Evolutionary conservation across 169 alveolate genomes (phyloP), one percentile per base, ranked within the genome.

Genomic region (Cryptosporidium xiaoi): DNA sequence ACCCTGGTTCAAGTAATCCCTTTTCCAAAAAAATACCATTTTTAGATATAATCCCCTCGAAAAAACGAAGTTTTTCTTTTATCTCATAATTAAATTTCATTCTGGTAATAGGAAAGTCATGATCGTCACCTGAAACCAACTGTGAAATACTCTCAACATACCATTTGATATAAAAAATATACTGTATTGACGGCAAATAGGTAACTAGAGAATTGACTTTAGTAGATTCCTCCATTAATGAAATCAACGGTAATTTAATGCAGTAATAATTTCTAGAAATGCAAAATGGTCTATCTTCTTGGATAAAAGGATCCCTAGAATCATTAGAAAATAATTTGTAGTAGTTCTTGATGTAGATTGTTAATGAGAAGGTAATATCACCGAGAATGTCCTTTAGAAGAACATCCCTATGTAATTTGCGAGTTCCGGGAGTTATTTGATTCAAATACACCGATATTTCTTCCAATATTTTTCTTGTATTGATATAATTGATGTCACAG

Each of bases 101-200:
- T 18, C 16, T 34, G 10, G 64, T 18, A 40, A 66, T 34, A 16
- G 8, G 20, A 29, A 44, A 40, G 10, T n/a, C 12, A 6, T 66
- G 60, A n/a, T 0, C 10, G 8, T 13, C 44, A 18, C 27, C 20
- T 16, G 62, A 29, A 44, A 18, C n/a, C 64, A 69, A n/a, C 16
- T 77, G 53, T 44, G 18, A 56, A 10, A 77, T 27, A 8, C 87
- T 71, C 12, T 31, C 18, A 62, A 77, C 8, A 44, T 62, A 44
- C 87, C 87, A 77, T 62, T 60, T 56, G n/a, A 77, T 44, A 51
- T 44, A 77, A 0, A 66, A 62, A 60, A 77, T 56, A 62, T 77
- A 77, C 6, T 7, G 66, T 34, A 44, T 10, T 34, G 87, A 77
- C 20, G 87, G 87, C 29, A 77, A 48, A 77, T 40, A 77, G 34